Evolutionary conservation across 352 stramenopile genomes (phyloP), one percentile per base, ranked within the genome.

Genomic region (Globisporangium barbulae): DNA sequence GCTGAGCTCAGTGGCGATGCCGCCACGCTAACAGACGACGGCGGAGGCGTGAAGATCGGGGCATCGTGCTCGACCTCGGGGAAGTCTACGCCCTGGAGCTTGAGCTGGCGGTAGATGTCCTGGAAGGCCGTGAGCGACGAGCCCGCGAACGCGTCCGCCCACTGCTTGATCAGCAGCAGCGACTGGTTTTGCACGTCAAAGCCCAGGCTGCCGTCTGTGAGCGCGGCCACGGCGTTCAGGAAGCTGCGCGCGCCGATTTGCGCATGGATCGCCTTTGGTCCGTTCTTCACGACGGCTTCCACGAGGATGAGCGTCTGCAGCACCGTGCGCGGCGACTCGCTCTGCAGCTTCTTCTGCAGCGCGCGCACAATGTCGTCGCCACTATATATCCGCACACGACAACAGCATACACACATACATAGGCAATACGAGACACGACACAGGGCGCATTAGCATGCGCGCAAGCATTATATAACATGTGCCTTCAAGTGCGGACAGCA

Each of bases 221-320:
- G 71, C 37, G 75, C 80, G 4, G 81, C 81, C 28, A 95, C 68
- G 42, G 90, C 78, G 35, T 81, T 74, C 42, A 95, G 66, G 62
- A 94, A 95, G 13, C 64, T n/a, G 35, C 81, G 75, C 22, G 74
- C 77, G 3, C 62, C 83, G n/a, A 93, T 67, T 61, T 81, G 78
- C 35, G 68, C 57, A 61, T 93, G 81, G 15, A 93, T 68, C 3
- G 69, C 62, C 22, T 61, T 49, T n/a, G 83, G 76, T 7, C 84
- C 84, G 62, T 95, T 95, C 69, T 93, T 93, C 47, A 95, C 82
- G 33, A 92, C 39, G 17, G 83, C 89, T 57, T 93, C 87, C 0
- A 75, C 80, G 39, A 93, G 61, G 50, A 92, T 64, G 10, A 95
- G 68, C 63, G 87, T 68, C 49, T 85, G 67, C 2, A 90, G 72